A percentile compares a stretch with the other conserved stretches of the same genome.
phyloP scores from a whole-genome alignment of 2,329 filamentous ascomycete species.

The Ampelomyces quisqualis region DNA sequence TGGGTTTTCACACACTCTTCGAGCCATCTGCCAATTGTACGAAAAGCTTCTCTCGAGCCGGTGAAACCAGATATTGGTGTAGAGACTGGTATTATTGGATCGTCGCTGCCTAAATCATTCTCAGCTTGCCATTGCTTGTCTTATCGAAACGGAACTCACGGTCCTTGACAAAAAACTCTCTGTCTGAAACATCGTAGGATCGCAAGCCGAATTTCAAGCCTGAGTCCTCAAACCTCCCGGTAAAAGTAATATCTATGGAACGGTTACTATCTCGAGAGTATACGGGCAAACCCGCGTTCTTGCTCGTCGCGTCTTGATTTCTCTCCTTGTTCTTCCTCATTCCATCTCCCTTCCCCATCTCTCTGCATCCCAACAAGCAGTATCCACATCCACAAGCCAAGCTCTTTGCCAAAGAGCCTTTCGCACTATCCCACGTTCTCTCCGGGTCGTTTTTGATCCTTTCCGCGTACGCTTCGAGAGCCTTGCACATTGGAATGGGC shows the following conservation, averaged over 20 bases:
- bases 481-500: too few relatives aligned
- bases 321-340: background rate
- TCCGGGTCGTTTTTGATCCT: background rate
- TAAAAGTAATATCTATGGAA: background rate
- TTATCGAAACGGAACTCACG: background rate
- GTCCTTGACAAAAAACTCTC: slow-evolving; percentile 4
- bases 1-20: slow-evolving; percentile 1
- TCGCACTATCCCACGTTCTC: background rate
- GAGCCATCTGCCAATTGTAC: background rate
- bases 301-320: background rate
- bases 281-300: background rate
- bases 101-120: background rate
- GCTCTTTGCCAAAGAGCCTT: background rate
- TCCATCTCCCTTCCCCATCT: background rate
- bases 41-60: background rate
- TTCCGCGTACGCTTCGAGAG: too few relatives aligned
- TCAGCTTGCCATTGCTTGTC: background rate
- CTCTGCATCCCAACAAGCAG: background rate
- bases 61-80: slow-evolving; percentile 2
- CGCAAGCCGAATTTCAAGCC: background rate
- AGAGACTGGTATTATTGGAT: slow-evolving; percentile 1
- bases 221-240: background rate
- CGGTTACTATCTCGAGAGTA: background rate
- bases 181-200: too few relatives aligned
- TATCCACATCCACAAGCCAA: background rate